Evolutionary conservation across 768 basidiomycete genomes (phyloP).

Genomic region (Pisolithus tinctorius): DNA sequence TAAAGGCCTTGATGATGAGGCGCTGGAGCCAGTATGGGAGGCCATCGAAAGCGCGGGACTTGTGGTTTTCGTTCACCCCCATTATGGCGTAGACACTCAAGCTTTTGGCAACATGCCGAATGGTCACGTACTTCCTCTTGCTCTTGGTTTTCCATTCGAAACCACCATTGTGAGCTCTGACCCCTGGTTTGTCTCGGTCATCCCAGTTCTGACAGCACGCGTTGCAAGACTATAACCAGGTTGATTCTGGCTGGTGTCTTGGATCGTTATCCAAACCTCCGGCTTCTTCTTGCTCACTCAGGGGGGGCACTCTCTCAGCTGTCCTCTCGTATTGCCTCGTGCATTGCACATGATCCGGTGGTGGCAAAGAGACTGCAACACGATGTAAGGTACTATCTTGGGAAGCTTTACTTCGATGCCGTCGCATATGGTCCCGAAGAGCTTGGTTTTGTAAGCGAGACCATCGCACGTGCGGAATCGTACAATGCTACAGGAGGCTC

Average conservation of each 20-base stretch:
- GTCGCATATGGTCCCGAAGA: slow-evolving; percentile 89
- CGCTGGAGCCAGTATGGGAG: slow-evolving; percentile 77
- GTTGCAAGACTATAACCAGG: slow-evolving; percentile 56
- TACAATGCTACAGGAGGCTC: slow-evolving; percentile 35
- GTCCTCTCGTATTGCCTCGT: slow-evolving; percentile 79
- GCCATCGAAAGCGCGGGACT: slow-evolving; percentile 63
- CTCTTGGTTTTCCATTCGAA: slow-evolving; percentile 86
- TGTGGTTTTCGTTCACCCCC: slow-evolving; percentile 80
- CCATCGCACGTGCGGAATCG: slow-evolving; percentile 51
- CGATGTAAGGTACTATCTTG: slow-evolving; percentile 80
- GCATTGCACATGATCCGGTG: slow-evolving; percentile 79
- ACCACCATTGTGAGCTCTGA: slow-evolving; percentile 67
- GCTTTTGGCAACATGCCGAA: slow-evolving; percentile 74
- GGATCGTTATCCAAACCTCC: slow-evolving; percentile 71
- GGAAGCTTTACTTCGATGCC: slow-evolving; percentile 75
- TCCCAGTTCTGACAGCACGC: not conserved
- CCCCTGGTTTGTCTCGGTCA: not conserved
- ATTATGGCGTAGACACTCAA: slow-evolving; percentile 72
- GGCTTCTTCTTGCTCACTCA: slow-evolving; percentile 79
- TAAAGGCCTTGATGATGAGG: slow-evolving; percentile 72
- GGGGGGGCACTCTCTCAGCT: slow-evolving; percentile 80
- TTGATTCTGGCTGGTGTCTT: slow-evolving; percentile 76
- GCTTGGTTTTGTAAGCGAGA: slow-evolving; percentile 68
- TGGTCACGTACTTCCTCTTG: slow-evolving; percentile 83
- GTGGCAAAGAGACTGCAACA: slow-evolving; percentile 69